Evolutionary conservation across 352 stramenopile genomes (phyloP).

Genomic region (Phytophthora sp.): DNA sequence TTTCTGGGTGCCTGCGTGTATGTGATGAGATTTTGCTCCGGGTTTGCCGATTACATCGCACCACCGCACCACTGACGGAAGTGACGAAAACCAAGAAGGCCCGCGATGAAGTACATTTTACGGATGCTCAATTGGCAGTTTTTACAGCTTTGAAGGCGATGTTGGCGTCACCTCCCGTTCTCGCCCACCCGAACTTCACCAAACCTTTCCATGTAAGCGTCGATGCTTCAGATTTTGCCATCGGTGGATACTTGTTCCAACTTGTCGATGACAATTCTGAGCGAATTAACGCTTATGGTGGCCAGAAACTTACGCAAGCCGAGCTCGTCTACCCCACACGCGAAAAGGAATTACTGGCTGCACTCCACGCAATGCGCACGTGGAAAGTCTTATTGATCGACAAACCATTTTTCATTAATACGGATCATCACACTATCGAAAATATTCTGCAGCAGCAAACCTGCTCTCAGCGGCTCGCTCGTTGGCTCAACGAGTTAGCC

Average conservation of each 20-base stretch:
- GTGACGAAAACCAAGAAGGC: neutral
- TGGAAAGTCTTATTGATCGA: conserved; percentile 1
- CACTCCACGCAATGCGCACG: neutral
- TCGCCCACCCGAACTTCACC: conserved; percentile 2
- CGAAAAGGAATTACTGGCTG: conserved; percentile 14
- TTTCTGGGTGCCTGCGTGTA: conserved; percentile 10
- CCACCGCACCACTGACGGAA: neutral
- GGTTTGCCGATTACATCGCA: conserved; percentile 1
- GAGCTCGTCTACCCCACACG: conserved; percentile 17
- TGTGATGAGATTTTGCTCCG: conserved; percentile 5
- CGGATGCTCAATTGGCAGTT: neutral
- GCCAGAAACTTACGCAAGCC: conserved; percentile 3
- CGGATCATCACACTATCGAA: neutral
- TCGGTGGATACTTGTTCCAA: conserved; percentile 17
- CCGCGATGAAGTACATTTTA: neutral
- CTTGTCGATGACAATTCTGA: neutral
- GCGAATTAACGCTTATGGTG: conserved; percentile 5
- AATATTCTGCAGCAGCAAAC: neutral
- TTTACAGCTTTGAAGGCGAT: neutral
- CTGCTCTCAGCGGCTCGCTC: neutral
- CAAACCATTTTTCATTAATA: neutral
- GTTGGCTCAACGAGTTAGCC: no score
- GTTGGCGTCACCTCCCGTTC: neutral
- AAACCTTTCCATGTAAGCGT: conserved; percentile 7
- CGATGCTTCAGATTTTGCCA: no score